Conservation (phyloP, 2,329 filamentous ascomycete species). For the Fusarium paranaense region DNA sequence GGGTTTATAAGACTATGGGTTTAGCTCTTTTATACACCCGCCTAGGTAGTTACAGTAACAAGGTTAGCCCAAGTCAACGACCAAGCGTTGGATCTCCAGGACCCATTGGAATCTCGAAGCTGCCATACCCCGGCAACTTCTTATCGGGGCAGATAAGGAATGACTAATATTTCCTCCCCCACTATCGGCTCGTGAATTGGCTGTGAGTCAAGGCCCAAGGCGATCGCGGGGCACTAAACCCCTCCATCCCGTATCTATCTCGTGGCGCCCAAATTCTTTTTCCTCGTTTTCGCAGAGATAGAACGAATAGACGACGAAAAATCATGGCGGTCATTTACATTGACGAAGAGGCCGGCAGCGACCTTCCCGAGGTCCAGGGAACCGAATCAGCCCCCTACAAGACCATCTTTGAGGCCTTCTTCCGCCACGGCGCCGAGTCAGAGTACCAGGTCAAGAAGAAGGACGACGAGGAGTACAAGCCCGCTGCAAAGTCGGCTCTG, state of each 20-base stretch:
- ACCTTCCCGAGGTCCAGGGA: constrained; percentile 75
- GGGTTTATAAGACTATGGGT: background rate
- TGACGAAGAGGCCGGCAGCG: constrained; percentile 82
- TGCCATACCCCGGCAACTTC: background rate
- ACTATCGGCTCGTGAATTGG: constrained; percentile 23
- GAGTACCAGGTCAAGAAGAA: constrained; percentile 60
- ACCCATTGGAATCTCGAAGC: background rate
- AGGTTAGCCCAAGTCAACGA: background rate
- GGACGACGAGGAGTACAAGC: constrained; percentile 44
- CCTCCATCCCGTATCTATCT: constrained; percentile 18
- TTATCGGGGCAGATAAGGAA: constrained; percentile 10
- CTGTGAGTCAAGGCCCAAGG: constrained; percentile 30
- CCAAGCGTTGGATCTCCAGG: background rate
- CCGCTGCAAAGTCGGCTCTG: constrained; percentile 44
- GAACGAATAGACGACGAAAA: constrained; percentile 3
- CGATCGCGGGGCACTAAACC: constrained; percentile 35
- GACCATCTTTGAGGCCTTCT: constrained; percentile 80
- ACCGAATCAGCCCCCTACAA: constrained; percentile 83
- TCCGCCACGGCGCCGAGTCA: constrained; percentile 53
- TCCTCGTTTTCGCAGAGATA: constrained; percentile 14
- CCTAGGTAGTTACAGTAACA: background rate
- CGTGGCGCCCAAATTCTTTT: constrained; percentile 22
- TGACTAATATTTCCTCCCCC: constrained; percentile 39
- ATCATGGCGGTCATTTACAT: constrained; percentile 58
- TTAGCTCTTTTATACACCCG: background rate